A percentile compares a stretch with the other conserved stretches of the same genome.
phyloP scores from a whole-genome alignment of 176 grass and related monocot species.

The Triticum dicoccoides region DNA sequence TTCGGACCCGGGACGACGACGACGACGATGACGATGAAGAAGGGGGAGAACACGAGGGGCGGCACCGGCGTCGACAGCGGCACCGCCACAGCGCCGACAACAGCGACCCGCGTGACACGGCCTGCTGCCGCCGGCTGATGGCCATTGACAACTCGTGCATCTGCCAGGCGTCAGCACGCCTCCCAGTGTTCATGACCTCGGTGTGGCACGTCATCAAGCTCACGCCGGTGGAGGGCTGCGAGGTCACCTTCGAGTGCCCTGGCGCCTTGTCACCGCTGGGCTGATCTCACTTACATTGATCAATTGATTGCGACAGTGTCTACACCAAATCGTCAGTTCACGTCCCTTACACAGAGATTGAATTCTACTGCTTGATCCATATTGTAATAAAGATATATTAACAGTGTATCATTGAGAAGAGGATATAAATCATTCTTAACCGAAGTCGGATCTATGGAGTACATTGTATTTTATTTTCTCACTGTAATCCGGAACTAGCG shows the following conservation, averaged over 20 bases:
- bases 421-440: neutral
- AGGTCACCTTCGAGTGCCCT: slow-evolving; percentile 60
- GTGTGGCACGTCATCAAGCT: slow-evolving; percentile 56
- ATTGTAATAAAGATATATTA: neutral
- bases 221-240: slow-evolving; percentile 49
- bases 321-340: neutral
- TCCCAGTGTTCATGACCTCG: slow-evolving; percentile 57
- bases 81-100: slow-evolving; percentile 35
- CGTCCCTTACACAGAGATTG: neutral
- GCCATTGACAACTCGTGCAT: slow-evolving; percentile 64
- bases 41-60: neutral
- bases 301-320: neutral
- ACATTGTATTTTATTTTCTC: neutral
- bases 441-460: neutral
- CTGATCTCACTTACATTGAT: neutral
- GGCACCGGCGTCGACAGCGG: slow-evolving; percentile 3
- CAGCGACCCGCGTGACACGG: slow-evolving; percentile 50
- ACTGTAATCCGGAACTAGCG: neutral
- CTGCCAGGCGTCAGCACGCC: slow-evolving; percentile 48
- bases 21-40: neutral
- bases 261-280: slow-evolving; percentile 3
- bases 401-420: neutral
- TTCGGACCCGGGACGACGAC: neutral
- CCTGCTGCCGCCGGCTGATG: slow-evolving; percentile 68
- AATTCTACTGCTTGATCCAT: neutral